Conservation (phyloP, 306 rosid genomes). For the Malus domestica region ASM211411v1 NC_041802.1:24522001-24522500, state of each 20-base stretch:
- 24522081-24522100: not conserved
- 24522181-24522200: not conserved
- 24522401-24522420: too few species aligned
- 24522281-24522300: not conserved
- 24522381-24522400: too few species aligned
- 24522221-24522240: not conserved
- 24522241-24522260: not conserved
- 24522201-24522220: not conserved
- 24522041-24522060: not conserved
- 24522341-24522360: too few species aligned
- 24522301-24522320: too few species aligned
- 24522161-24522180: not conserved
- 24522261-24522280: not conserved
- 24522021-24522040: not conserved
- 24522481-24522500: too few species aligned
- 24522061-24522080: conserved; percentile 16
- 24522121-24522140: not conserved
- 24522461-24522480: too few species aligned
- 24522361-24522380: too few species aligned
- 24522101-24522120: not conserved
- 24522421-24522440: too few species aligned
- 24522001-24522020: not conserved
- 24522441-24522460: too few species aligned
- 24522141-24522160: not conserved
- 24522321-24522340: too few species aligned